Evolutionary conservation across 73 alveolate species (phyloP).

Genomic region (Uronychia setigera): DNA sequence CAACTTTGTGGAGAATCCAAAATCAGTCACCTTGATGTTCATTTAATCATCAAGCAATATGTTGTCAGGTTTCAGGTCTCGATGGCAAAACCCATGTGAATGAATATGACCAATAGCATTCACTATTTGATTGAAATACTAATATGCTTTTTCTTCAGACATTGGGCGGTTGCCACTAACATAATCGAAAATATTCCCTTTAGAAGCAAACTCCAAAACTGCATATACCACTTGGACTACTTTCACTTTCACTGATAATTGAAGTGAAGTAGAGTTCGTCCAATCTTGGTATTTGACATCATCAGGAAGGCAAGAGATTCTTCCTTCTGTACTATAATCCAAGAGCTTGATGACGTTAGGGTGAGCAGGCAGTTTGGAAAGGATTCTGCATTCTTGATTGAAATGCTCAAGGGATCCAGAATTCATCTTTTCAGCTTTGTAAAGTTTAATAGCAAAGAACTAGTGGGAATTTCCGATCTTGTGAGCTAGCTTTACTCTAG

Average conservation of each 20-base stretch:
- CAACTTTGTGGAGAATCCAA: slow-evolving; percentile 40
- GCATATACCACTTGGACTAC: neutral
- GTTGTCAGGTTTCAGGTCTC: slow-evolving; percentile 95
- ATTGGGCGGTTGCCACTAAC: neutral
- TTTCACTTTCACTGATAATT: neutral
- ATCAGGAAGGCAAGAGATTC: neutral
- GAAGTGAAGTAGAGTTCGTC: neutral
- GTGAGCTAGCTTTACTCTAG: too few relatives aligned
- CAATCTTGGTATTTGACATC: neutral
- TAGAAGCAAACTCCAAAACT: neutral
- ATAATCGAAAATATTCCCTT: neutral
- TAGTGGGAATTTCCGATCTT: too few relatives aligned
- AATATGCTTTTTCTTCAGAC: slow-evolving; percentile 38
- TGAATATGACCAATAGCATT: slow-evolving; percentile 83
- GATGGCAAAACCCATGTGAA: slow-evolving; percentile 73
- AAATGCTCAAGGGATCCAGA: slow-evolving; percentile 8
- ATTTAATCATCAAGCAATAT: slow-evolving; percentile 40
- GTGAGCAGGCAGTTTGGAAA: neutral
- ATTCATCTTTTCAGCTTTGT: too few relatives aligned
- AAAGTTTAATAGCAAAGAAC: too few relatives aligned
- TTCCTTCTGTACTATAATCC: neutral
- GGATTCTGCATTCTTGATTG: neutral
- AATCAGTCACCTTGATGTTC: slow-evolving; percentile 48
- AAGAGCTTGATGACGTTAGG: neutral
- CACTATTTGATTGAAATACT: slow-evolving; percentile 27